These are phyloP conservation scores for Westerdykella sp. DNA, from an alignment of 2,329 filamentous ascomycete genomes.

Conservation along the genomic window DNA sequence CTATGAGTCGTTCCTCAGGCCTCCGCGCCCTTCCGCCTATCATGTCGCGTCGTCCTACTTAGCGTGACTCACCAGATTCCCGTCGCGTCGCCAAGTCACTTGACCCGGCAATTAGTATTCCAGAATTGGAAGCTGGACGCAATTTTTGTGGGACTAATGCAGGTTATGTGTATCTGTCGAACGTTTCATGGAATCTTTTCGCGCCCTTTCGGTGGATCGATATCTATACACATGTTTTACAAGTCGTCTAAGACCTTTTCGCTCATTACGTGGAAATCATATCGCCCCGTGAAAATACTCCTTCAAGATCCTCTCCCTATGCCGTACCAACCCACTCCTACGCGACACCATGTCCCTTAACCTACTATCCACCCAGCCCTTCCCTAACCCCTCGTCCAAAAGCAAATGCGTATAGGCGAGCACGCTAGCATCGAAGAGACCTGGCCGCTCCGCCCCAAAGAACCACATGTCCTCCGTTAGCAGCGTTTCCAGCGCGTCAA, in stretches of 20 bases:
- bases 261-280: too few species aligned
- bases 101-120: not conserved
- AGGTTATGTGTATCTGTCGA: too few species aligned
- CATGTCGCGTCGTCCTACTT: too few species aligned
- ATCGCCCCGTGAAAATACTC: conserved; percentile 40
- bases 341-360: conserved; percentile 53
- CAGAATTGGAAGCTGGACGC: too few species aligned
- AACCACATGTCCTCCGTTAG: conserved; percentile 57
- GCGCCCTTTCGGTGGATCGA: too few species aligned
- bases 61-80: too few species aligned
- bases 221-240: too few species aligned
- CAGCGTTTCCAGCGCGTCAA: conserved; percentile 55
- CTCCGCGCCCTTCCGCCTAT: too few species aligned
- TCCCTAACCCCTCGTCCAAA: conserved; percentile 54
- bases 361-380: conserved; percentile 56
- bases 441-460: conserved; percentile 53
- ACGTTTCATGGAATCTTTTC: too few species aligned
- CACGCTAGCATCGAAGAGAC: conserved; percentile 78
- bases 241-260: too few species aligned
- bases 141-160: not conserved
- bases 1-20: not conserved
- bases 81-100: not conserved
- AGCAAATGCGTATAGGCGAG: conserved; percentile 80
- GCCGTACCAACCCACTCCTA: conserved; percentile 58
- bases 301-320: conserved; percentile 54